These are phyloP conservation scores for Nakazawaea holstii DNA, from an alignment of 805 yeast species.

Conservation along the genomic window DNA sequence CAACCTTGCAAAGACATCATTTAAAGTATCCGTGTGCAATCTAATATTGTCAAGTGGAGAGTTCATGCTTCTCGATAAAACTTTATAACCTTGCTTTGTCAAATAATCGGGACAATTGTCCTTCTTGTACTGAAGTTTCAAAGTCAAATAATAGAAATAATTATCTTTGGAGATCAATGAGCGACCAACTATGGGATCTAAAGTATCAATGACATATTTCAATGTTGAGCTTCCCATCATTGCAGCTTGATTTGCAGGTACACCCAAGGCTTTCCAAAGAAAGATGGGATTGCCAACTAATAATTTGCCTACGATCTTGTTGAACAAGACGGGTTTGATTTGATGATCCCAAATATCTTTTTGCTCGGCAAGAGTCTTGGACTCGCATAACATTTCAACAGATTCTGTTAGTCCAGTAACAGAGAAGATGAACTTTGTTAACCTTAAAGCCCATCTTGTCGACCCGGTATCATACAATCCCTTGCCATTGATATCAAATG, in stretches of 20 bases:
- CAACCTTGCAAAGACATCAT: conserved; percentile 67
- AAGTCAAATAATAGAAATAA: conserved; percentile 69
- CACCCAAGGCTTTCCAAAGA: conserved; percentile 88
- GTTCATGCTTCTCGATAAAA: conserved; percentile 32
- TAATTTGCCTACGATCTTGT: conserved; percentile 60
- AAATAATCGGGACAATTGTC: conserved; percentile 75
- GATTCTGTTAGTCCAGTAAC: conserved; percentile 45
- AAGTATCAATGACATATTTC: conserved; percentile 68
- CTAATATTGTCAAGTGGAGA: conserved; percentile 66
- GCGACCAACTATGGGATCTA: conserved; percentile 66
- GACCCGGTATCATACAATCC: conserved; percentile 82
- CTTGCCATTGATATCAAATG: conserved; percentile 47
- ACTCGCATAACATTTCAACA: conserved; percentile 50
- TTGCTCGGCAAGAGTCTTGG: conserved; percentile 60
- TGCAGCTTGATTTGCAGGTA: conserved; percentile 77
- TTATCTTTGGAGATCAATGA: conserved; percentile 65
- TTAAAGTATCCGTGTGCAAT: conserved; percentile 73
- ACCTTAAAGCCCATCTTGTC: conserved; percentile 78
- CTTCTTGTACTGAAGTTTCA: conserved; percentile 54
- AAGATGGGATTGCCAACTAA: conserved; percentile 80
- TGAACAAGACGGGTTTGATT: conserved; percentile 66
- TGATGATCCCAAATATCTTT: conserved; percentile 53
- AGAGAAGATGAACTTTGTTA: conserved; percentile 56
- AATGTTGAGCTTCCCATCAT: conserved; percentile 72
- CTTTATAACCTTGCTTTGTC: conserved; percentile 50